phyloP scores from a whole-genome alignment of 2,329 filamentous ascomycete genomes.

The Cladobotryum mycophilum region DNA sequence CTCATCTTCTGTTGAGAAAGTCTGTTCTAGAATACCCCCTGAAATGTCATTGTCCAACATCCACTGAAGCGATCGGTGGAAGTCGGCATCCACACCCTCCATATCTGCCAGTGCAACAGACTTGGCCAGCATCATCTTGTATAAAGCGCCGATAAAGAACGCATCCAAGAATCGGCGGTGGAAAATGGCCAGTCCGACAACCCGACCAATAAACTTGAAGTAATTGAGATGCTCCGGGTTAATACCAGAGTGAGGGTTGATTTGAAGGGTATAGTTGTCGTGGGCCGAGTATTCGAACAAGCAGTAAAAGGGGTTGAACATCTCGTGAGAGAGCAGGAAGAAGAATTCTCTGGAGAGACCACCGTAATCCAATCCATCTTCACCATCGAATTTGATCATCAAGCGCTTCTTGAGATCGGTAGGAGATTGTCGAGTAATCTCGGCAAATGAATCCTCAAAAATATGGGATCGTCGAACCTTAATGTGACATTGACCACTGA shows the following conservation, averaged over 20 bases:
- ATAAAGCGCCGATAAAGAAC: conserved; percentile 97
- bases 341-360: conserved; percentile 98
- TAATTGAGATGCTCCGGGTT: conserved; percentile 99
- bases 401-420: conserved; percentile 95
- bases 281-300: conserved; percentile 99
- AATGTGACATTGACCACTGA: conserved; percentile 95
- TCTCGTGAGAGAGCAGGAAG: conserved; percentile 97
- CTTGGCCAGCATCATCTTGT: conserved; percentile 98
- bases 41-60: conserved; percentile 96
- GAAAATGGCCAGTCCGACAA: conserved; percentile 96
- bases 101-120: conserved; percentile 88
- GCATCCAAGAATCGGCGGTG: conserved; percentile 95
- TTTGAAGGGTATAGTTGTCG: conserved; percentile 99
- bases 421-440: conserved; percentile 94
- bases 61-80: conserved; percentile 95
- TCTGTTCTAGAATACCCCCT: conserved; percentile 87
- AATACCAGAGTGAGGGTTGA: conserved; percentile 98
- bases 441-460: conserved; percentile 97
- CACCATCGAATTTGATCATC: conserved; percentile 99
- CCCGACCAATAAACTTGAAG: conserved; percentile 98
- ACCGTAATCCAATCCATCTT: conserved; percentile 96
- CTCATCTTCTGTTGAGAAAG: conserved; percentile 95
- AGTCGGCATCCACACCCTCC: conserved; percentile 98
- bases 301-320: conserved; percentile 99
- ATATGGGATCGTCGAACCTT: conserved; percentile 96